Base-by-base conservation (phyloP, 2,329 filamentous ascomycete genomes). In the Tolypocladium sp. region DNA sequence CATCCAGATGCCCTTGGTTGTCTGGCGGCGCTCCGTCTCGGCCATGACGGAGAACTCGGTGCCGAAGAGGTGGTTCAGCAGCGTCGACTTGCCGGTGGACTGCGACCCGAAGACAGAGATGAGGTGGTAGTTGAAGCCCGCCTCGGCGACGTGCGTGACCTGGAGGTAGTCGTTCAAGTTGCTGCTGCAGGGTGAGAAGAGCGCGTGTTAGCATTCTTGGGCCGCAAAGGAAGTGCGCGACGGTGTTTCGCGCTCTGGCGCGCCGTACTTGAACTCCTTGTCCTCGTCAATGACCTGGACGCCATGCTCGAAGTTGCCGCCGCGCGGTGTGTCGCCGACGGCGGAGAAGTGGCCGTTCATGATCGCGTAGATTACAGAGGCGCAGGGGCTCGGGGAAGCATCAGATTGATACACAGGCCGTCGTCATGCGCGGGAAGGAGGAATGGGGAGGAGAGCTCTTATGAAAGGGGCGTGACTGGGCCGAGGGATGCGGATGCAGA, bases 1-100 rank as follows among this genome's bases (percentile, higher is more conserved):
- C 88, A 99, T 89, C 94, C 94, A 99, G 72, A 99, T 99, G 71
- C 94, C 94, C 80, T 97, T 99, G 52, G 94, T 99, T 0, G 94
- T 99, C 81, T 99, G 94, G 62, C 92, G 87, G 64, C 94, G 86
- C 74, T 97, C 92, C 63, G 86, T 82, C 81, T 99, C 94, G 67
- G 91, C 91, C 94, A 99, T 99, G 71, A 99, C 93, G 66, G 91
- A 93, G 78, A 99, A 99, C 59, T 92, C 83, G 65, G 94, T 99
- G 63, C 91, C 91, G 73, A 99, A 99, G 59, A 99, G 86, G 75
- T 93, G 82, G 79, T 99, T 99, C 64, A 99, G 86, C 53, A 99
- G 83, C 7, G 94, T 99, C 53, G 94, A 97, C 79, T 99, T 99
- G 67, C 94, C 94, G 41, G 94, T 99, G 27, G 94, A 97, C 80